phyloP scores from a whole-genome alignment of 306 rosid genomes.

The Vigna unguiculata region DNA sequence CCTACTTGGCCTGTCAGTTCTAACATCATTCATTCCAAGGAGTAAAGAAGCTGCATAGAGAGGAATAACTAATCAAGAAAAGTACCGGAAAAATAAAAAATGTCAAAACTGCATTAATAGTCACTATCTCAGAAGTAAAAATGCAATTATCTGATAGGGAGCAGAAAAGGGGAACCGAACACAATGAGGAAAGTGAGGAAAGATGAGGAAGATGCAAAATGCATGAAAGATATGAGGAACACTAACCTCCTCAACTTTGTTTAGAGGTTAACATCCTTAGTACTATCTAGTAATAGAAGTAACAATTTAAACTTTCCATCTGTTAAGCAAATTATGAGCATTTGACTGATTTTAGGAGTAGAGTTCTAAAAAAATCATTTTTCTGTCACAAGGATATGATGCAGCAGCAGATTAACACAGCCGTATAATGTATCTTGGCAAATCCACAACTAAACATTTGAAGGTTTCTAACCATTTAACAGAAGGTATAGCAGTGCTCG shows the following conservation, averaged over 20 bases:
- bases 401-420: slow-evolving; percentile 33
- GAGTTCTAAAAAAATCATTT: not conserved
- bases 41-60: slow-evolving; percentile 88
- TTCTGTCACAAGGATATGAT: slow-evolving; percentile 1
- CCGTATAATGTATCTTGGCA: not conserved
- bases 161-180: slow-evolving; percentile 21
- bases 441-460: slow-evolving; percentile 36
- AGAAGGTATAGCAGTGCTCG: slow-evolving; percentile 17
- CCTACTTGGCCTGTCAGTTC: slow-evolving; percentile 78
- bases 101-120: not conserved
- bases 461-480: slow-evolving; percentile 19
- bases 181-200: slow-evolving; percentile 3
- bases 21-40: slow-evolving; percentile 84
- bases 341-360: slow-evolving; percentile 29
- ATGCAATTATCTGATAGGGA: slow-evolving; percentile 10
- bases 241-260: slow-evolving; percentile 7
- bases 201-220: slow-evolving; percentile 6
- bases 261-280: slow-evolving; percentile 27
- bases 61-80: slow-evolving; percentile 50
- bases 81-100: not conserved
- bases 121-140: not conserved
- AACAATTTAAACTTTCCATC: slow-evolving; percentile 30
- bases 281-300: slow-evolving; percentile 14
- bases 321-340: slow-evolving; percentile 12
- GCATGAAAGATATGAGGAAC: slow-evolving; percentile 5